Base-by-base conservation (phyloP, 2,329 filamentous ascomycete genomes). In the Verticillium tricorpus region DNA sequence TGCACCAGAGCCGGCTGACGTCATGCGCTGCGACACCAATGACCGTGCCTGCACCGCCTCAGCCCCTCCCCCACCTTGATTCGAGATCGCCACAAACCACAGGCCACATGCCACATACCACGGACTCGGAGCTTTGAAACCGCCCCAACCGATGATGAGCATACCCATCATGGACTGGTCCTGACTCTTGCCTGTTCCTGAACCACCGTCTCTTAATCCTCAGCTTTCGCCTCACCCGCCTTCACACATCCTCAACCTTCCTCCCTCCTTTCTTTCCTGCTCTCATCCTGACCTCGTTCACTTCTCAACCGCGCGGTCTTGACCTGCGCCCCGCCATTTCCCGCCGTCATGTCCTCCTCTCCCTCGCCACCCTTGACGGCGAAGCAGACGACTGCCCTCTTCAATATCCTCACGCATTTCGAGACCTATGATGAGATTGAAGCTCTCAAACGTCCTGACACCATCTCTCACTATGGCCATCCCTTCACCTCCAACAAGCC, bases 371-470 rank as follows among this genome's bases (percentile, higher is more conserved):
- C 45, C 66, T 70, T 76, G 56, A 72, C 70, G 50, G 65, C 68
- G 25, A 69, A 73, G 63, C 84, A 87, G 67, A 73, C 80, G 8
- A 75, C 76, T 58, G 83, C 85, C 15, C 78, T 87, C 17, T 81
- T 87, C 65, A 82, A 87, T 68, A 85, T 88, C 59, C 79, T 88
- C 60, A 82, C 82, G 35, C 85, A 87, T 68, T 70, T 83, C 65
- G 79, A 87, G 72, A 85, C 83, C 1, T 88, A 87, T 67, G 74
- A 82, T 14, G 91, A 95, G 74, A 90, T 92, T 64, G 83, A 89
- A 70, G 82, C 82, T 64, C 92, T 93, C 80, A 91, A 88, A 69
- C 75, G 81, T 40, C 84, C 89, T 0, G 76, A 80, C 2, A 84
- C 87, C 32, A 88, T 93, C 63, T 79, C 82, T 62, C 74, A 80